These are phyloP conservation scores for Xylaria intraflava DNA, from an alignment of 495 filamentous ascomycete genomes.

Conservation along the genomic window DNA sequence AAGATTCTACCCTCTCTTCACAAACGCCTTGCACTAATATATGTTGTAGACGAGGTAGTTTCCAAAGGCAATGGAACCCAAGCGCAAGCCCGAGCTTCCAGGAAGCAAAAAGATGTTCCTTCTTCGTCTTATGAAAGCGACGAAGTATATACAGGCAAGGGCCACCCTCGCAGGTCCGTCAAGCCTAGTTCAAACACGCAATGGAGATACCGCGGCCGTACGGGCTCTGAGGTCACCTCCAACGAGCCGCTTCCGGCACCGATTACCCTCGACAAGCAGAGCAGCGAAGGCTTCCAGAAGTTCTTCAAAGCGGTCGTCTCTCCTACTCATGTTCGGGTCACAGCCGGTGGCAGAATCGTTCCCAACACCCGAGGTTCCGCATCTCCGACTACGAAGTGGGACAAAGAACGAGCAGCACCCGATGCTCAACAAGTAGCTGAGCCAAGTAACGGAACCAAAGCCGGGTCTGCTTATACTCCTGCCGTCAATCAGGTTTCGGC, in stretches of 20 bases:
- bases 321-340: conserved; percentile 48
- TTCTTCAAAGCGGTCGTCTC: conserved; percentile 53
- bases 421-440: conserved; percentile 15
- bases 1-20: neutral
- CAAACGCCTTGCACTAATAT: neutral
- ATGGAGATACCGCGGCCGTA: conserved; percentile 40
- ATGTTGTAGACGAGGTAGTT: conserved; percentile 13
- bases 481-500: conserved; percentile 18
- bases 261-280: conserved; percentile 37
- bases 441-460: conserved; percentile 11
- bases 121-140: conserved; percentile 21
- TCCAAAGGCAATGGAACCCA: conserved; percentile 9
- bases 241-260: conserved; percentile 42
- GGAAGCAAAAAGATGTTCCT: conserved; percentile 16
- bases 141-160: conserved; percentile 22
- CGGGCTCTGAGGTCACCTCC: conserved; percentile 26
- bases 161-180: neutral
- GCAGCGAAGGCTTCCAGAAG: conserved; percentile 47
- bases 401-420: conserved; percentile 23
- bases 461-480: neutral
- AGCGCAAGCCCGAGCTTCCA: conserved; percentile 4
- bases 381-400: conserved; percentile 38
- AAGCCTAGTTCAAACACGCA: conserved; percentile 12
- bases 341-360: conserved; percentile 50
- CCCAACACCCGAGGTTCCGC: conserved; percentile 46